Conservation (phyloP, 1,284 basidiomycete genomes). For the Ceratobasidium sp. region DNA sequence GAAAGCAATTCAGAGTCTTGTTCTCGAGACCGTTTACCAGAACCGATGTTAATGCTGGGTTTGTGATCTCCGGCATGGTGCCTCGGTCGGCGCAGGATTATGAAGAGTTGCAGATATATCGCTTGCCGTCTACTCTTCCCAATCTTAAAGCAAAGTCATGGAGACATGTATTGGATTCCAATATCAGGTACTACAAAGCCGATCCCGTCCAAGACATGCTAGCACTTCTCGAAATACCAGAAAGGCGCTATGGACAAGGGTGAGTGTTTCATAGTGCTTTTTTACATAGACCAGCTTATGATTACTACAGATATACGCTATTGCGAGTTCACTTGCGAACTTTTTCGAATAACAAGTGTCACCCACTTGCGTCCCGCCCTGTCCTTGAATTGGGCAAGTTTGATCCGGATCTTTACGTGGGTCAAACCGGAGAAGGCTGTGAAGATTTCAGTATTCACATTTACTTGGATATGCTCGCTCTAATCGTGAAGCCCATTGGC, state of each 20-base stretch:
- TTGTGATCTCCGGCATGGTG: slow-evolving; percentile 5
- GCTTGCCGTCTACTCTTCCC: slow-evolving; percentile 16
- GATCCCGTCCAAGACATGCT: slow-evolving; percentile 26
- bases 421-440: neutral
- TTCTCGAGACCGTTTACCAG: neutral
- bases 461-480: slow-evolving; percentile 16
- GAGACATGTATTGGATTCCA: slow-evolving; percentile 2
- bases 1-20: slow-evolving; percentile 17
- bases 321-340: slow-evolving; percentile 10
- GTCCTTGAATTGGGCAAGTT: neutral
- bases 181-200: neutral
- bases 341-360: slow-evolving; percentile 2
- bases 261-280: neutral
- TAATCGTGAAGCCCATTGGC: neutral
- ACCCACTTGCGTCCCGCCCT: neutral
- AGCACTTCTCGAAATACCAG: slow-evolving; percentile 2
- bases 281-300: neutral
- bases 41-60: slow-evolving; percentile 7
- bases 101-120: slow-evolving; percentile 6
- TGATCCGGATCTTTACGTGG: neutral
- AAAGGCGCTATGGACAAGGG: neutral
- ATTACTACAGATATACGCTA: neutral
- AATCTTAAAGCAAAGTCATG: slow-evolving; percentile 25
- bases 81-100: neutral
- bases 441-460: slow-evolving; percentile 1